Evolutionary conservation across 768 basidiomycete species (phyloP), one percentile per base, ranked within the genome.

Genomic region (Pleurotus tuber-regium): DNA sequence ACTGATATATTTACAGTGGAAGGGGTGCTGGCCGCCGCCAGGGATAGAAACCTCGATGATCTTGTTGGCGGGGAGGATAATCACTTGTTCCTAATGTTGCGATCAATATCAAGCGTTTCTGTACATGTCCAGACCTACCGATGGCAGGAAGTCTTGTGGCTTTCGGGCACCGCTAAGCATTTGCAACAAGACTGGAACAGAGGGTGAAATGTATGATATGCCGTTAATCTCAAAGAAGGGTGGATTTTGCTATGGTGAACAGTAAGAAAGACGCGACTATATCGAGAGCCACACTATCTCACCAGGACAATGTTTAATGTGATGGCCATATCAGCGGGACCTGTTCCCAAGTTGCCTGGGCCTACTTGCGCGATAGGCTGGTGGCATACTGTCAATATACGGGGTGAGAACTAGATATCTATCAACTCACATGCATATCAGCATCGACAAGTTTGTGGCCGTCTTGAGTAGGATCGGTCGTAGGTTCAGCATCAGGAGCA

Each of bases 111-210:
- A 19, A 35, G 25, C 1, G 28, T 11, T 6, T 24, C n/a, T n/a
- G n/a, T 46, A 10, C 9, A 28, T 6, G 30, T n/a, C 19, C 18
- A 9, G 25, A 23, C 42, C 26, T 48, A 56, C 55, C n/a, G 66
- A 57, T 5, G 80, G 81, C 51, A 80, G 61, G 30, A 82, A 66
- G 18, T 79, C 71, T 16, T 66, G 56, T 0, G 80, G 72, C 48
- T 66, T 62, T 46, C 57, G 63, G n/a, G 74, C 73, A 5, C 79
- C 79, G 40, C 73, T 80, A 24, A 81, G 65, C 30, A 82, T 73
- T 51, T 81, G 79, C 39, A 82, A 72, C 21, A 81, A 71, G 12
- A 80, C 71, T 0, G 80, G 80, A 1, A 75, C 60, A 0, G 70
- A 61, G 4, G 80, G 80, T 1, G 70, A 60, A 2, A 57, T 43